These are phyloP conservation scores for Cocos nucifera DNA, from an alignment of 176 grass and related monocot species.

Conservation along the genomic window DNA sequence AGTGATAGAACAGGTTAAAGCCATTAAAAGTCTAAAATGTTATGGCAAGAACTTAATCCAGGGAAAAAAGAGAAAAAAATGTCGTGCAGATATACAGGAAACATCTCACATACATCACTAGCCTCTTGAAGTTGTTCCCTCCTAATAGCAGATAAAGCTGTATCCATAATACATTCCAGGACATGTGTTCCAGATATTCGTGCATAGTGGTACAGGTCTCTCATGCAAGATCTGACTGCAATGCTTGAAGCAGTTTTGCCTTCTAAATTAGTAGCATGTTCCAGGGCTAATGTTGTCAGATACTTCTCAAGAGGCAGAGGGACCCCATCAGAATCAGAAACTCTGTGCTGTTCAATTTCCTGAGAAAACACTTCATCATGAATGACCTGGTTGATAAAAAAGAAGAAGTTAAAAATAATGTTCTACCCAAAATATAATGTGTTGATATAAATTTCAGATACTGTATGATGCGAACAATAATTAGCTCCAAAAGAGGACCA, in stretches of 20 bases:
- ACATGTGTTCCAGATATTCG: conserved; percentile 61
- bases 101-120: conserved; percentile 52
- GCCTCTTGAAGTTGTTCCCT: conserved; percentile 74
- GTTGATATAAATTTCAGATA: no score
- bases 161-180: conserved; percentile 68
- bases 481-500: no score
- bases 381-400: conserved; percentile 28
- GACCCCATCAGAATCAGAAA: conserved; percentile 38
- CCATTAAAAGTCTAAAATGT: conserved; percentile 3
- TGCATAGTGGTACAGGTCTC: conserved; percentile 84
- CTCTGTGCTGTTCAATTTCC: conserved; percentile 65
- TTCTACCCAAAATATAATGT: no score
- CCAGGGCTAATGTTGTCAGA: conserved; percentile 51
- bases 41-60: conserved; percentile 13
- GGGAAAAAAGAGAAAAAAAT: conserved; percentile 6
- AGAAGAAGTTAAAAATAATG: no score
- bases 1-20: conserved; percentile 19
- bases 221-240: conserved; percentile 57
- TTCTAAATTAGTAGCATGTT: conserved; percentile 28
- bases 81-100: neutral
- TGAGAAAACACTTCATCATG: conserved; percentile 61
- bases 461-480: no score
- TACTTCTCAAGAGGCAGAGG: conserved; percentile 76
- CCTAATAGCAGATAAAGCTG: conserved; percentile 66
- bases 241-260: conserved; percentile 15